These are phyloP conservation scores for Globisporangium canariense DNA, from an alignment of 352 stramenopile genomes.

Conservation along the genomic window DNA sequence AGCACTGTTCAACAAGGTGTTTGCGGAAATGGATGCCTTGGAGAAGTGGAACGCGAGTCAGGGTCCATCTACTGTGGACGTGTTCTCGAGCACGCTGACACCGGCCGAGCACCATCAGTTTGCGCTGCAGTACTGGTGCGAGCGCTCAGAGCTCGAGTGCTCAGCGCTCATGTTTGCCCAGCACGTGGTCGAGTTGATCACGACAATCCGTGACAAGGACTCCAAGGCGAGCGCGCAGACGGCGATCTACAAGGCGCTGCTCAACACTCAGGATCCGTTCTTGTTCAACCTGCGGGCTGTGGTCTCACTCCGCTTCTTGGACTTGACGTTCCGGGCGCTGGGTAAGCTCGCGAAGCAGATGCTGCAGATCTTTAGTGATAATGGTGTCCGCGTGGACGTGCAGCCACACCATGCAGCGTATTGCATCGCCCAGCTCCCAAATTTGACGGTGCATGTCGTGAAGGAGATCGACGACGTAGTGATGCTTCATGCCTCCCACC, in stretches of 20 bases:
- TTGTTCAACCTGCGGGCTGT: constrained; percentile 16
- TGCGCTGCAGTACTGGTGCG: constrained; percentile 45
- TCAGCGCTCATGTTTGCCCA: constrained; percentile 69
- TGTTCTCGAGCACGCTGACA: background rate
- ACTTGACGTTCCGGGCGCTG: constrained; percentile 58
- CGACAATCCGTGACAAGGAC: constrained; percentile 65
- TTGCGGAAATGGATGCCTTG: constrained; percentile 37
- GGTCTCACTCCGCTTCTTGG: constrained; percentile 46
- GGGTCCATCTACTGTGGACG: background rate
- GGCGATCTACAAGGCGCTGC: constrained; percentile 43
- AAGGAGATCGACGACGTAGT: constrained; percentile 70
- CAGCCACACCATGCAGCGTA: constrained; percentile 44
- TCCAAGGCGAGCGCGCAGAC: constrained; percentile 50
- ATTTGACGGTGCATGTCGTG: constrained; percentile 65
- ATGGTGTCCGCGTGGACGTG: constrained; percentile 26
- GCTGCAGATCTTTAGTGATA: constrained; percentile 34
- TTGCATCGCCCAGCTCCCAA: constrained; percentile 41
- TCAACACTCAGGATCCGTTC: constrained; percentile 20
- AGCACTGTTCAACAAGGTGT: constrained; percentile 51
- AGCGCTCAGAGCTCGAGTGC: constrained; percentile 33
- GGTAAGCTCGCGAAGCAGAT: constrained; percentile 77
- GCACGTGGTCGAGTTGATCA: constrained; percentile 64
- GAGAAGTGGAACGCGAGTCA: constrained; percentile 15
- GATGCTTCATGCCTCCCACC: constrained; percentile 41
- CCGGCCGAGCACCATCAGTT: constrained; percentile 1